Evolutionary conservation across 768 basidiomycete species (phyloP), one percentile per base, ranked within the genome.

Genomic region (Suillus paluster): DNA sequence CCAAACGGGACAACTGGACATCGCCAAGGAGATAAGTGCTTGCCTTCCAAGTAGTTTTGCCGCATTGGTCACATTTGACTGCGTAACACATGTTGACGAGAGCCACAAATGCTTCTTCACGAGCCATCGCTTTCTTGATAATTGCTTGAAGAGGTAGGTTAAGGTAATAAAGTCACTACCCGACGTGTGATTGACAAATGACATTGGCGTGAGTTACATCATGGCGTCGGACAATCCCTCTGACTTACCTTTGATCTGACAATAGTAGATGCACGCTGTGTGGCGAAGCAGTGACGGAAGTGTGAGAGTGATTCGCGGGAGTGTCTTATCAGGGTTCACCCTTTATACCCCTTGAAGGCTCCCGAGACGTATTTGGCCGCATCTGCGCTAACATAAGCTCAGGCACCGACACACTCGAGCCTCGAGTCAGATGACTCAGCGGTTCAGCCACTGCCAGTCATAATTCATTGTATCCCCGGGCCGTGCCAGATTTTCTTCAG

Each of bases 31-130:
- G 68, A 68, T 66, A 69, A 52, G 63, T 59, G 74, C 82, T 69
- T 71, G 90, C 90, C 78, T 71, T 79, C 91, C 90, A 92, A 21
- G 87, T 91, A 27, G 77, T 85, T 81, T 91, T 91, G 55, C 81
- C 81, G 73, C 90, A 92, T 62, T 73, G 78, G 57, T 73, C 74
- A 76, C 90, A 92, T 61, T 80, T 79, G 61, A 87, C 86, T 63
- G 74, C 66, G 71, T 74, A 82, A 78, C 90, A 92, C 62, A 73
- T 67, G 70, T 89, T 77, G 64, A 79, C 81, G 59, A 81, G 85
- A 23, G n/a, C 46, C 66, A 74, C 66, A 66, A 70, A 53, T 55
- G 41, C 39, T 55, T 69, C 61, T 53, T 60, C 57, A 34, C 56
- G 53, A 55, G 65, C 65, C 74, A 77, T 77, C 49, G 52, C 49